phyloP scores from a whole-genome alignment of 2,329 filamentous ascomycete species.

The Penicillium sp. region DNA sequence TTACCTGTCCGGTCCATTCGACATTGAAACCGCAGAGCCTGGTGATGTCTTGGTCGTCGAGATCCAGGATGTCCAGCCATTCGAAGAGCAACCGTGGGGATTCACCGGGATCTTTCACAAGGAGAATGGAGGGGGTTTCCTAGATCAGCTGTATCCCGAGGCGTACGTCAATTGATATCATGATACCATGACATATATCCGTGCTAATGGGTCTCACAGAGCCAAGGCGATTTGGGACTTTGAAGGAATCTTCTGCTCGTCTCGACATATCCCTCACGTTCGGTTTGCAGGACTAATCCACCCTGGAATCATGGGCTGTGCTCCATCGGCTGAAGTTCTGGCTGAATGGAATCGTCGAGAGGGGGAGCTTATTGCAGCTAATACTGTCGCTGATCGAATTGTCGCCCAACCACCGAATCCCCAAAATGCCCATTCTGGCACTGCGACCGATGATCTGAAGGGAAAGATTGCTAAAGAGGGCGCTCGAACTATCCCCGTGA shows the following conservation, averaged over 20 bases:
- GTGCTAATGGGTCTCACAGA: conserved; percentile 22
- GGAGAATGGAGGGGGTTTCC: conserved; percentile 80
- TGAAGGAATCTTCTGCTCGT: conserved; percentile 76
- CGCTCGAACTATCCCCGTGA: conserved; percentile 74
- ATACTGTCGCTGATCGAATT: conserved; percentile 62
- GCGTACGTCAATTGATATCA: conserved; percentile 53
- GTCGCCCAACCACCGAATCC: conserved; percentile 77
- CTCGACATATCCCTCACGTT: conserved; percentile 81
- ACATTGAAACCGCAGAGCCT: conserved; percentile 78
- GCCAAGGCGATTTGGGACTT: conserved; percentile 76
- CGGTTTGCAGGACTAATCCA: conserved; percentile 88
- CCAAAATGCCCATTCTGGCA: conserved; percentile 70
- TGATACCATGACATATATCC: rapidly evolving
- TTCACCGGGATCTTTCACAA: conserved; percentile 81
- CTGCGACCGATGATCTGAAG: conserved; percentile 56
- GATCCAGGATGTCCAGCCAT: conserved; percentile 89
- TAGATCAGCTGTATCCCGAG: conserved; percentile 82
- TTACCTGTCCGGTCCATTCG: conserved; percentile 86
- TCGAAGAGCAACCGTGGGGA: conserved; percentile 83
- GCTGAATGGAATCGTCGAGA: conserved; percentile 82
- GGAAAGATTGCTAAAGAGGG: conserved; percentile 72
- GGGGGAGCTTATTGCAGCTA: conserved; percentile 69
- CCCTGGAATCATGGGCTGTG: conserved; percentile 86
- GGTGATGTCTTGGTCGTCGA: conserved; percentile 84
- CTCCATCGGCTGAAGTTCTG: conserved; percentile 74